A percentile compares a stretch with the other conserved stretches of the same genome.
These are phyloP conservation scores for Yamadazyma paraphyllophila DNA, from an alignment of 805 yeast genomes.

Conservation along the genomic window DNA sequence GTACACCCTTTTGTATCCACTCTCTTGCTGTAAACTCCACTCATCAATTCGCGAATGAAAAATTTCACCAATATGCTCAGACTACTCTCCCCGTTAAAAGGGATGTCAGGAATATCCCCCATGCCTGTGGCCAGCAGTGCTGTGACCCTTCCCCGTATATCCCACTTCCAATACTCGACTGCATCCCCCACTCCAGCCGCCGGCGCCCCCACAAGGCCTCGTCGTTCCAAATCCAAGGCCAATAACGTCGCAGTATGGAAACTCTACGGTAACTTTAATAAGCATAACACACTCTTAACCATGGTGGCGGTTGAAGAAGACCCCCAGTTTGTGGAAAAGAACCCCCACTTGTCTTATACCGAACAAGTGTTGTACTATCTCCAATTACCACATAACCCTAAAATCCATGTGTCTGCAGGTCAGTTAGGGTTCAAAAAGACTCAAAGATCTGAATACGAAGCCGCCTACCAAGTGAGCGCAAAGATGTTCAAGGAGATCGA, in stretches of 20 bases:
- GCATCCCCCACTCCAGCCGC: too few species aligned
- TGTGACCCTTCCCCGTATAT: too few species aligned
- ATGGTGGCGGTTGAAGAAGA: slow-evolving; percentile 71
- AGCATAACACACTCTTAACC: slow-evolving; percentile 81
- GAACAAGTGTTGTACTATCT: slow-evolving; percentile 75
- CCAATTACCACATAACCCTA: slow-evolving; percentile 74
- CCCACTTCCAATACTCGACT: too few species aligned
- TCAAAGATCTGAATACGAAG: slow-evolving; percentile 91
- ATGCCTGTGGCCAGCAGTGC: too few species aligned
- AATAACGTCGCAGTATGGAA: slow-evolving; percentile 58
- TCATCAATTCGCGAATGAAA: too few species aligned
- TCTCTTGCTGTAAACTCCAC: too few species aligned
- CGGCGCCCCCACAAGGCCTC: neutral
- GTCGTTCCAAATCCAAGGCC: slow-evolving; percentile 9
- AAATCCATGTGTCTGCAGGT: slow-evolving; percentile 73
- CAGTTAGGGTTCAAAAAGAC: slow-evolving; percentile 85
- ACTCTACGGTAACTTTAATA: slow-evolving; percentile 71
- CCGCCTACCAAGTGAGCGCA: slow-evolving; percentile 80
- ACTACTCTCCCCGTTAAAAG: too few species aligned
- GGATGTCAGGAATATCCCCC: too few species aligned
- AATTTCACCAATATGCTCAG: too few species aligned
- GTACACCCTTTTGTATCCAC: too few species aligned
- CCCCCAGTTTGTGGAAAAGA: slow-evolving; percentile 52
- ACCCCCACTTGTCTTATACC: slow-evolving; percentile 55
- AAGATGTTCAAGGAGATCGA: slow-evolving; percentile 70